A percentile compares a stretch with the other conserved stretches of the same genome.
Evolutionary conservation across 768 basidiomycete species (phyloP).

Genomic region (Myochromella boudieri): DNA sequence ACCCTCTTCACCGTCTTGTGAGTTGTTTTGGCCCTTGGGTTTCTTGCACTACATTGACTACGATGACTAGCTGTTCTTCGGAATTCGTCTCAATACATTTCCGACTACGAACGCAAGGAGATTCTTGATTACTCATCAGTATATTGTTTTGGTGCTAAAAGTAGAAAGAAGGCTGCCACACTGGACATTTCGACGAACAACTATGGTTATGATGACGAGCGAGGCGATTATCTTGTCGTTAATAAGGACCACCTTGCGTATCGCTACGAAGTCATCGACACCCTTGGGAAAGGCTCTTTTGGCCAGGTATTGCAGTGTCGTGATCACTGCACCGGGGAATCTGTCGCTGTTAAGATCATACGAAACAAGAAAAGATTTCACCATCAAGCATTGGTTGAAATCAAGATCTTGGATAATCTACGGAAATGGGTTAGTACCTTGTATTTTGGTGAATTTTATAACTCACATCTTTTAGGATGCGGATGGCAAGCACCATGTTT

Average conservation of each 20-base stretch:
- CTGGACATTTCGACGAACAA: slow-evolving; percentile 78
- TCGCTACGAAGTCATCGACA: slow-evolving; percentile 92
- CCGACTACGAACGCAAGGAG: slow-evolving; percentile 88
- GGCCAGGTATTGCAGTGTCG: slow-evolving; percentile 96
- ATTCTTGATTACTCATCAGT: slow-evolving; percentile 84
- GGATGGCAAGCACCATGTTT: slow-evolving; percentile 95
- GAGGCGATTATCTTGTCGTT: slow-evolving; percentile 93
- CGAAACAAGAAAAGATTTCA: slow-evolving; percentile 99
- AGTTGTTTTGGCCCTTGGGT: slow-evolving; percentile 24
- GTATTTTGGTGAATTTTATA: background rate
- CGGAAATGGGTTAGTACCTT: slow-evolving; percentile 87
- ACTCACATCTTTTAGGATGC: slow-evolving; percentile 61
- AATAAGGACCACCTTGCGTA: slow-evolving; percentile 92
- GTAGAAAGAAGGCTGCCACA: slow-evolving; percentile 82
- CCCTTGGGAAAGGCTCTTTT: slow-evolving; percentile 97
- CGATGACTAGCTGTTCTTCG: slow-evolving; percentile 57
- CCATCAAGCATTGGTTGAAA: slow-evolving; percentile 97
- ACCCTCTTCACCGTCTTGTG: slow-evolving; percentile 71
- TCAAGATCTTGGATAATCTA: slow-evolving; percentile 95
- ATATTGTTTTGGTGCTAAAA: slow-evolving; percentile 78
- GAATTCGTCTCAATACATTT: slow-evolving; percentile 68
- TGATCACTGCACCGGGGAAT: slow-evolving; percentile 91
- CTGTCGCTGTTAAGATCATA: slow-evolving; percentile 99
- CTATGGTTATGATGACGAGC: slow-evolving; percentile 95
- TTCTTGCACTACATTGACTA: slow-evolving; percentile 8